Base-by-base conservation (phyloP, 106 monocot genomes). In the Narthecium ossifragum region DNA sequence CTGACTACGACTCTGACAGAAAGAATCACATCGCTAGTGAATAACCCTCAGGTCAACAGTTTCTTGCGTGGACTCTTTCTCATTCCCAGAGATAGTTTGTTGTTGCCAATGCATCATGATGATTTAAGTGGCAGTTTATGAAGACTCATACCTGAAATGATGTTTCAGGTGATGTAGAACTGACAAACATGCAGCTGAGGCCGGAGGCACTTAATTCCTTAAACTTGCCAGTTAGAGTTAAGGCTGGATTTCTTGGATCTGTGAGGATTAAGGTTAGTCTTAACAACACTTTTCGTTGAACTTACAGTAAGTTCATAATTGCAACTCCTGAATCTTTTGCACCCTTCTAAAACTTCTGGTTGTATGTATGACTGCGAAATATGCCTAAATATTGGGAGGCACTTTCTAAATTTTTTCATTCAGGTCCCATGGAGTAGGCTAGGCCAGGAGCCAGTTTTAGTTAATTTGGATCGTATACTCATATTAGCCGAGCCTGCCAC, bases 211-310 rank as follows among this genome's bases (percentile, higher is more conserved):
- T 98, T 26, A 91, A 91, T 81, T 75, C 81, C 21, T 70, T 98
- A 69, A 91, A 98, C 55, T 77, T 98, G 54, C 98, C 98, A 25
- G 76, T 98, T 22, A 98, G 76, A 79, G 98, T 98, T 29, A 98
- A 98, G 68, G 98, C 98, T 15, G 98, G 98, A 47, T 98, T 98
- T 77, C 91, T 98, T 64, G 91, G 98, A 48, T 98, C 91, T 26
- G 87, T 98, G 33, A 87, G 57, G 67, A 71, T 98, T 59, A 84
- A 98, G 87, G 98, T 91, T 68, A 13, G 53, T 24, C 8, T 2
- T 46, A 56, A 60, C 22, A 27, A 30, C 56, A 39, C 72, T 43
- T 51, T 17, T 33, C 27, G 20, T 13, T 26, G 23, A 47, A 20
- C 31, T 57, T 5, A 41, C 14, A 43, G 43, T 13, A 43, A 13